Evolutionary conservation across 176 grass and related monocot genomes (phyloP), one percentile per base, ranked within the genome.

Genomic region (Carex myosuroides): DNA sequence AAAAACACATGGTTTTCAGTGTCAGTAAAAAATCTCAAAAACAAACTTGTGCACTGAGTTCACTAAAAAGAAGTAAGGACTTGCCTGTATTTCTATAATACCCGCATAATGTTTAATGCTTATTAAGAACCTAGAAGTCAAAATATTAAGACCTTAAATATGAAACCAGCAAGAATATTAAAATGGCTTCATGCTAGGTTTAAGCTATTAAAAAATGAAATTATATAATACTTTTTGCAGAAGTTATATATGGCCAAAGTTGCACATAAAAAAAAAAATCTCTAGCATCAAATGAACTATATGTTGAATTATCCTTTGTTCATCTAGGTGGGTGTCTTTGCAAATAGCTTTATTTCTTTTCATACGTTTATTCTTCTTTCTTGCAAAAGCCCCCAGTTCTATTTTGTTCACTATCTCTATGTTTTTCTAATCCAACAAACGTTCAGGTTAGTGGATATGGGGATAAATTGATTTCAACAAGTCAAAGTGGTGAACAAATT

Each of bases 381-480:
- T 75, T 54, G 71, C n/a, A 53, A n/a, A 62, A 75, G 71, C 53
- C 44, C 21, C 0, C 11, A 75, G 8, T 46, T 26, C 22, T 26
- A 75, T 29, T 53, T 30, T 3, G 20, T 26, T 75, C 11, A 53
- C 44, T 20, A 26, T 29, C 68, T 46, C 3, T 71, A 71, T 44
- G 32, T 50, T 74, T 74, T 48, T 52, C n/a, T 74, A 52, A 54
- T 6, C 10, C 26, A 48, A 72, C 7, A 72, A 17, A 78, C 9
- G 58, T 42, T 78, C 82, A 98, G 95, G 89, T 98, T 84, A 93
- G 89, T 78, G 89, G 95, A 70, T 98, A 98, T 70, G 85, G 86
- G 72, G 80, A 90, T 85, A 94, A 89, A 86, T 79, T 91, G 52
- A 67, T 39, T 29, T 48, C 73, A 75, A 76, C 71, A 82, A 46